Evolutionary conservation across 495 filamentous ascomycete species (phyloP).

Genomic region (Aspergillus coremiiformis): DNA sequence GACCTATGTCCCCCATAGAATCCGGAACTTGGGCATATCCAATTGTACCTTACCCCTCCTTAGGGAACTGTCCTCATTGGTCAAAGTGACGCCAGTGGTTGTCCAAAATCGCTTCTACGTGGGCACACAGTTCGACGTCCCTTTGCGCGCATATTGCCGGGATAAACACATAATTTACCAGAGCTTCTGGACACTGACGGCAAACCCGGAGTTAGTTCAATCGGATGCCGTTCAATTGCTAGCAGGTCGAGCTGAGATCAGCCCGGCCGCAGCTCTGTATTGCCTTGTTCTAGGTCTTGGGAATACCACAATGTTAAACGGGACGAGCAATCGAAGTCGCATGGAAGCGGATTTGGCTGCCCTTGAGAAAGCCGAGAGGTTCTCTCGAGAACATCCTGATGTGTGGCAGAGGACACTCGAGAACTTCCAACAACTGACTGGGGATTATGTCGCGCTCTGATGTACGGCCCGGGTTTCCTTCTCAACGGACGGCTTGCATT

Average conservation of each 20-base stretch:
- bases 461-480: not conserved
- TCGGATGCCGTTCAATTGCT: constrained; percentile 46
- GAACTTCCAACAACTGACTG: constrained; percentile 42
- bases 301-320: constrained; percentile 56
- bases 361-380: constrained; percentile 41
- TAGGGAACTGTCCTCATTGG: constrained; percentile 35
- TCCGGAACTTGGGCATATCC: constrained; percentile 65
- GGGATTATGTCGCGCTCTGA: constrained; percentile 25
- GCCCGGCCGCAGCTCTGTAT: constrained; percentile 56
- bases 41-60: constrained; percentile 56
- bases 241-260: constrained; percentile 38
- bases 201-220: constrained; percentile 53
- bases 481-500: not conserved
- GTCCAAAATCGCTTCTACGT: constrained; percentile 72
- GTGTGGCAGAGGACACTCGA: constrained; percentile 40
- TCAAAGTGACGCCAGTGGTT: constrained; percentile 48
- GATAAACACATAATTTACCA: constrained; percentile 58
- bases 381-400: constrained; percentile 33
- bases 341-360: constrained; percentile 62
- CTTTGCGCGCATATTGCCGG: constrained; percentile 55
- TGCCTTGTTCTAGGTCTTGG: constrained; percentile 55
- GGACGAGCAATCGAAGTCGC: constrained; percentile 53
- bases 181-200: constrained; percentile 74
- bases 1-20: constrained; percentile 53
- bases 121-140: constrained; percentile 51